These are phyloP conservation scores for Ophiobolus disseminans DNA, from an alignment of 2,329 filamentous ascomycete genomes.

Conservation along the genomic window DNA sequence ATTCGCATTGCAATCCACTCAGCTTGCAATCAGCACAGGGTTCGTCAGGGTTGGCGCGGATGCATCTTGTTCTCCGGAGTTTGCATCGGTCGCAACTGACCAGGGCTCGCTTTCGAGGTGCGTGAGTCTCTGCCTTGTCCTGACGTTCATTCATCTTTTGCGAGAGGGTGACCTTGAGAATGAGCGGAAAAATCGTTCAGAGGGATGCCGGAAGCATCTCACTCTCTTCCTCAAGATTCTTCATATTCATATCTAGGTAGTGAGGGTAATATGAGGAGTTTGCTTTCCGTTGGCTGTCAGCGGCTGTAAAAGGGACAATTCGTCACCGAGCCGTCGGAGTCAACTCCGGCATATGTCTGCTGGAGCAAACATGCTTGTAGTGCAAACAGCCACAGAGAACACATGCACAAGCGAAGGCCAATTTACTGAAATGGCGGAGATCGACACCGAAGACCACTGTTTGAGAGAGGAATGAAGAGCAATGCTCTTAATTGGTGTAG, in stretches of 20 bases:
- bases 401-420: neutral
- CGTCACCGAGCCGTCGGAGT: neutral
- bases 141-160: slow-evolving; percentile 20
- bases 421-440: neutral
- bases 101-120: slow-evolving; percentile 36
- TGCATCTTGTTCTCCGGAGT: slow-evolving; percentile 36
- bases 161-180: neutral
- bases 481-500: too few relatives aligned
- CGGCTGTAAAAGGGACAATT: neutral
- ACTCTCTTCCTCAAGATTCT: neutral
- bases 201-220: slow-evolving; percentile 2
- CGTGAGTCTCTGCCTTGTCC: slow-evolving; percentile 24
- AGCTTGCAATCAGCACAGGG: slow-evolving; percentile 51
- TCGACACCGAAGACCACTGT: neutral
- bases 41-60: slow-evolving; percentile 36
- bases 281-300: neutral
- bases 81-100: slow-evolving; percentile 43
- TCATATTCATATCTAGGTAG: neutral
- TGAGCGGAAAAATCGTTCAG: slow-evolving; percentile 2
- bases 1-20: slow-evolving; percentile 51
- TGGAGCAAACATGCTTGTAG: neutral
- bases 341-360: neutral
- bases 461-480: neutral
- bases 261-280: neutral
- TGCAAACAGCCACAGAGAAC: neutral